phyloP scores from a whole-genome alignment of 1,139 yeast species.

The Yamadazyma friedrichii region DNA sequence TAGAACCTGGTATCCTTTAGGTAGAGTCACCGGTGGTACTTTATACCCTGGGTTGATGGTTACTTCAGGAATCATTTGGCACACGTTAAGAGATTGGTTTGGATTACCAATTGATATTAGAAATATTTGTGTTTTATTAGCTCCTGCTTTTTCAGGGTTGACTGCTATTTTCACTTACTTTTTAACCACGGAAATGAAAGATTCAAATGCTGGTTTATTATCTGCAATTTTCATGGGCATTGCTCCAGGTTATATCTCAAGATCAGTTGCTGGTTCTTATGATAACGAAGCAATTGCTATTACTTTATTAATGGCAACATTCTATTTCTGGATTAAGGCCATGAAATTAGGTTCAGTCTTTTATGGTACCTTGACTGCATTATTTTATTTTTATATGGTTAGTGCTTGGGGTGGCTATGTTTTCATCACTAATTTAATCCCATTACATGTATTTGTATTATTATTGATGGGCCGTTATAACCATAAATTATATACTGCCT shows the following conservation, averaged over 20 bases:
- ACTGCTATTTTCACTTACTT: slow-evolving; percentile 93
- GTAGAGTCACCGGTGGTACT: slow-evolving; percentile 99
- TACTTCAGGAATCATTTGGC: slow-evolving; percentile 89
- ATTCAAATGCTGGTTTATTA: slow-evolving; percentile 82
- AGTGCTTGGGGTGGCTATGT: slow-evolving; percentile 99
- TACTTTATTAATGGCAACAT: slow-evolving; percentile 91
- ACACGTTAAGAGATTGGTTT: slow-evolving; percentile 57
- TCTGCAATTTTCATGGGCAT: slow-evolving; percentile 96
- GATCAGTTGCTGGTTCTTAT: slow-evolving; percentile 98
- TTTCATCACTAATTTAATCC: slow-evolving; percentile 95
- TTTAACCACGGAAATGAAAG: slow-evolving; percentile 88
- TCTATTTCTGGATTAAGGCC: slow-evolving; percentile 93
- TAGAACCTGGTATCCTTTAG: slow-evolving; percentile 98
- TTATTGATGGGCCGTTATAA: slow-evolving; percentile 93
- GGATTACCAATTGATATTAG: slow-evolving; percentile 91
- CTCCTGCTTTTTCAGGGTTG: slow-evolving; percentile 93
- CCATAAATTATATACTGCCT: slow-evolving; percentile 81
- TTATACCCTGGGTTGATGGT: slow-evolving; percentile 98
- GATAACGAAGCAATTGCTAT: slow-evolving; percentile 99
- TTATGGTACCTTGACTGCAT: slow-evolving; percentile 81
- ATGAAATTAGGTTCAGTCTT: slow-evolving; percentile 86
- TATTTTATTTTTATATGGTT: slow-evolving; percentile 96
- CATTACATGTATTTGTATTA: slow-evolving; percentile 89
- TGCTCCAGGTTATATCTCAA: slow-evolving; percentile 97
- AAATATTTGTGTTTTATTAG: slow-evolving; percentile 91